Base-by-base conservation (phyloP, 2,329 filamentous ascomycete genomes). In the Neonectria ditissima region DNA sequence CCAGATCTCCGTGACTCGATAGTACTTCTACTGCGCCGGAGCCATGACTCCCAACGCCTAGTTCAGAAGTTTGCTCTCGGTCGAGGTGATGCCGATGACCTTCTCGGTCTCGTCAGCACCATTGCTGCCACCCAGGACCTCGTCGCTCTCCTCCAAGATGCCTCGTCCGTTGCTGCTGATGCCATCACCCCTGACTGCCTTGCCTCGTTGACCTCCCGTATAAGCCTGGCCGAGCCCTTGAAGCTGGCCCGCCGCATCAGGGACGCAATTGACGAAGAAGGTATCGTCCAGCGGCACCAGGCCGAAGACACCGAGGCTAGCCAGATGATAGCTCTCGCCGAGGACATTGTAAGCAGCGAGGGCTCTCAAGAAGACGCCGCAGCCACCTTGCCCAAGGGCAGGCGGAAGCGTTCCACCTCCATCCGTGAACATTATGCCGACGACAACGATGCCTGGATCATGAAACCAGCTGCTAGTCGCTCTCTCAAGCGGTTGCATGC, bases 1-100 rank as follows among this genome's bases (percentile, higher is more conserved):
- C 82, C 86, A 20, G 81, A 89, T 43, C 83, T 97, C 6, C 88
- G 92, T 44, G 92, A 97, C 69, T 84, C 87, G 45, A 80, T 97
- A 24, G 81, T 89, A 1, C 76, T 87, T 16, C 82, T 97, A 3
- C 83, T 99, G 2, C 87, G 89, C 65, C 86, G 88, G 24, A 95
- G 90, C 55, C 90, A 93, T 71, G 96, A 99, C 79, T 93, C 93
- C 2, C 91, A 97, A 73, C 91, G 96, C 1, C 83, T 99, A 3
- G 89, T 97, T 2, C 96, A 98, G 74, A 97, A 96, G 75, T 98
- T 99, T 77, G 92, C 95, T 0, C 86, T 98, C 9, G 94, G 95
- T 11, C 88, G 93, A 66, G 96, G 95, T n/a, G 92, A 97, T 73
- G 87, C 95, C 1, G 95, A 98, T 75, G 96, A 98, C 77, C 85